Base-by-base conservation (phyloP, 805 yeast species). In the Pichia kluyveri region DNA sequence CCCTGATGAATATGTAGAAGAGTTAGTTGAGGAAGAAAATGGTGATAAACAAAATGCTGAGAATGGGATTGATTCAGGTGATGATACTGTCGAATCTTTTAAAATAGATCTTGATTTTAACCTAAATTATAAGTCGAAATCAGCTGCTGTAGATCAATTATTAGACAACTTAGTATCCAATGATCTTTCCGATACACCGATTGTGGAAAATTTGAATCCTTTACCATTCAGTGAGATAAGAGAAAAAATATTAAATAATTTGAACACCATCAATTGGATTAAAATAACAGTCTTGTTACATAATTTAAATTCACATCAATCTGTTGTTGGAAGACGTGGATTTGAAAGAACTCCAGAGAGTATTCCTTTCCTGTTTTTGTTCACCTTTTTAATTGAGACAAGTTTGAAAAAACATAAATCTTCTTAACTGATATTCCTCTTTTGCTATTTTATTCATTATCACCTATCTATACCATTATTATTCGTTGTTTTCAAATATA, bases 221-320 rank as follows among this genome's bases (percentile, higher is more conserved):
- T 42, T 62, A 38, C 63, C 65, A 11, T 61, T 62, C 40, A 59
- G 57, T 46, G 49, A 50, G 1, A 31, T 39, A 11, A 50, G 62
- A 38, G 40, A 44, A 12, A 55, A 55, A 15, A 81, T 83, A 38
- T 60, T 77, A 34, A 60, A 70, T 2, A 75, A 77, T 52, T 68
- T 90, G 59, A 85, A 86, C 62, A 56, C 63, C 19, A 61, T 91
- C 26, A 71, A 74, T 3, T 90, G 96, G 96, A 69, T 77, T 43
- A 87, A 90, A 60, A 74, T 86, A 40, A 85, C 93, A 0, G 82
- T 83, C 2, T 79, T 77, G 54, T 71, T 90, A 42, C 82, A 80
- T 52, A 74, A 83, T 17, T 69, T 83, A 58, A 88, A 89, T 62
- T 81, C 97, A 0, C 98, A 90, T 60, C 96, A 85, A 50, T 86